phyloP scores from a whole-genome alignment of 768 basidiomycete species.

The Tylopilus subfusipes region DNA sequence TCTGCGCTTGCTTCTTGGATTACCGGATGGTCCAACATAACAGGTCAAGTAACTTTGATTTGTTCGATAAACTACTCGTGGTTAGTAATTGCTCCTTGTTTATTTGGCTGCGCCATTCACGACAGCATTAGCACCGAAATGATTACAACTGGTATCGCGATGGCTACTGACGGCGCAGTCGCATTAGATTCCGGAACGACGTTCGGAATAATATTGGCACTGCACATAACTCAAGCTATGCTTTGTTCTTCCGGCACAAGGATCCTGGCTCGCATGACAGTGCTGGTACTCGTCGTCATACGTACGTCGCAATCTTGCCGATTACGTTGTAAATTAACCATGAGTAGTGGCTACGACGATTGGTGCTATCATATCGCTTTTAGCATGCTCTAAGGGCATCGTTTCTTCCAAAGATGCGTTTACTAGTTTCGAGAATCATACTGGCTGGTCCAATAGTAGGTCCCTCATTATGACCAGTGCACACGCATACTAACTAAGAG shows the following conservation, averaged over 20 bases:
- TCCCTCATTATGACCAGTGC: not conserved
- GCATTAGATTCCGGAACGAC: conserved; percentile 17
- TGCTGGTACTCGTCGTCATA: conserved; percentile 14
- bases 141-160: conserved; percentile 20
- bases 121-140: conserved; percentile 11
- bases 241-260: conserved; percentile 23
- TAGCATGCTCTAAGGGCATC: conserved; percentile 16
- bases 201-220: conserved; percentile 19
- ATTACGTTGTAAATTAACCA: not conserved
- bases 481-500: not conserved
- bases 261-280: conserved; percentile 24
- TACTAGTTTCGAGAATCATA: conserved; percentile 27
- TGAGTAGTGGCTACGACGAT: conserved; percentile 13
- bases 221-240: conserved; percentile 16
- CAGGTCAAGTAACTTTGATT: conserved; percentile 24
- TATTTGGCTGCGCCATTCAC: not conserved
- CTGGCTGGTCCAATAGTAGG: conserved; percentile 22
- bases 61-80: conserved; percentile 24
- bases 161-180: conserved; percentile 22
- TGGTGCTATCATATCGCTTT: conserved; percentile 13
- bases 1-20: conserved; percentile 29
- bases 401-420: conserved; percentile 17
- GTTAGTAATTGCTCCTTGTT: not conserved
- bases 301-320: not conserved
- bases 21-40: conserved; percentile 30